Conservation (phyloP, 768 basidiomycete species). For the Tremella yokohamensis region DNA sequence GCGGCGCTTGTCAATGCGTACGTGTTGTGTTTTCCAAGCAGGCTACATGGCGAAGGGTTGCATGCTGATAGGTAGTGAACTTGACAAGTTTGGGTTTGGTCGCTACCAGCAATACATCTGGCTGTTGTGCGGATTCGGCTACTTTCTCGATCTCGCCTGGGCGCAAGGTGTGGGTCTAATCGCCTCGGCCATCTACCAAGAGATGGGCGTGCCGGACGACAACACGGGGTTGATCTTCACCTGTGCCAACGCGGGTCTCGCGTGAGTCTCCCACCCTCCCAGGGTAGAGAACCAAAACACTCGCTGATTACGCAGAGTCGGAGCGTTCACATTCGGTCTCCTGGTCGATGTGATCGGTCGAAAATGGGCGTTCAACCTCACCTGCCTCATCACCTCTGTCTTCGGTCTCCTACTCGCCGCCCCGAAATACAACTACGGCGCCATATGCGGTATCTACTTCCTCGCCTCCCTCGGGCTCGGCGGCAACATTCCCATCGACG, state of each 20-base stretch:
- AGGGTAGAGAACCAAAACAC: not conserved
- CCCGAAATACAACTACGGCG: conserved; percentile 51
- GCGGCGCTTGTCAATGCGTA: conserved; percentile 48
- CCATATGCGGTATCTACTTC: conserved; percentile 50
- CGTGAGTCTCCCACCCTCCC: conserved; percentile 17
- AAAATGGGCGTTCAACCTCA: conserved; percentile 53
- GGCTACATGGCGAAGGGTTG: too few species aligned
- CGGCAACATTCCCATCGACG: conserved; percentile 53
- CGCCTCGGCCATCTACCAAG: conserved; percentile 39
- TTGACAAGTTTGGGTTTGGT: conserved; percentile 47
- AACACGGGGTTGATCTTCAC: conserved; percentile 43
- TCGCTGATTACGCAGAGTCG: conserved; percentile 24
- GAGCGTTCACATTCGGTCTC: conserved; percentile 49
- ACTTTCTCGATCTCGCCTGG: conserved; percentile 50
- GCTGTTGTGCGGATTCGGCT: conserved; percentile 52
- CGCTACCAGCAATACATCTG: conserved; percentile 50
- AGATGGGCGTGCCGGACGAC: conserved; percentile 30
- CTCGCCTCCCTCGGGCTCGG: conserved; percentile 47
- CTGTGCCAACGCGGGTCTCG: conserved; percentile 48
- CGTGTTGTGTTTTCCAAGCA: conserved; percentile 16
- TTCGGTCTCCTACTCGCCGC: conserved; percentile 51
- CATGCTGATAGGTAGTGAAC: conserved; percentile 28
- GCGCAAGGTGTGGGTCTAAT: conserved; percentile 49
- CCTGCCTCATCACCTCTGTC: conserved; percentile 51
- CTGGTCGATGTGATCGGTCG: conserved; percentile 51